Base-by-base conservation (phyloP, 2,329 filamentous ascomycete species). In the Fusarium coffeatum region DNA sequence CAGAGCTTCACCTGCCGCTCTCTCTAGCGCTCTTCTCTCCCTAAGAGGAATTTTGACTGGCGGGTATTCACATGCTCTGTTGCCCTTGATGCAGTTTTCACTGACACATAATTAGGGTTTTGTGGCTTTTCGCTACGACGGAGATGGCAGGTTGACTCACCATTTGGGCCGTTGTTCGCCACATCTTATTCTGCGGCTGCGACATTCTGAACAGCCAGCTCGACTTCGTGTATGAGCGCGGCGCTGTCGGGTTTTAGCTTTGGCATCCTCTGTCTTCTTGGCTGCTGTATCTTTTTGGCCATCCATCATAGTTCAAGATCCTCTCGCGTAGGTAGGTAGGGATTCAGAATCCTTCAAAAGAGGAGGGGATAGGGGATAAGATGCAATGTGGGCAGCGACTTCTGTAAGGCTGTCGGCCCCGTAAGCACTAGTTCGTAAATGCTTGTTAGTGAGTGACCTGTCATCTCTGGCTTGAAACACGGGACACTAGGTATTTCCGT, bases 191-290 rank as follows among this genome's bases (percentile, higher is more conserved):
- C 64, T 51, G 9, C 64, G 62, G 9, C 15, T 46, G 2, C 62
- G 62, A 27, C 64, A 66, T 20, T 66, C 64, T 3, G 62, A 46
- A 23, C 64, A 66, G 2, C 64, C 64, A 5, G 18, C 30, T 13
- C 62, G 40, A 18, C 64, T 66, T 13, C 64, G 64, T 23, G 55
- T 66, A 15, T 66, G 64, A 6, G 63, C 28, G 4, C 61, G 61
- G 3, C 63, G 55, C 13, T 46, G 61, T 28, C 63, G 54, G 25
- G 22, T 12, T 43, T 66, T 66, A 12, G 25, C 8, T 28, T 66
- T 60, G 11, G n/a, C 20, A 2, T 49, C 42, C 15, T 46, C 20
- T 1, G 18, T 23, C 23, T 43, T 28, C 40, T 12, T 32, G 20
- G 23, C 5, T 54, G n/a, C 22, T 34, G 45, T 37, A 27, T 18